Base-by-base conservation (phyloP, 352 stramenopile species). In the Elongisporangium prolatum region DNA sequence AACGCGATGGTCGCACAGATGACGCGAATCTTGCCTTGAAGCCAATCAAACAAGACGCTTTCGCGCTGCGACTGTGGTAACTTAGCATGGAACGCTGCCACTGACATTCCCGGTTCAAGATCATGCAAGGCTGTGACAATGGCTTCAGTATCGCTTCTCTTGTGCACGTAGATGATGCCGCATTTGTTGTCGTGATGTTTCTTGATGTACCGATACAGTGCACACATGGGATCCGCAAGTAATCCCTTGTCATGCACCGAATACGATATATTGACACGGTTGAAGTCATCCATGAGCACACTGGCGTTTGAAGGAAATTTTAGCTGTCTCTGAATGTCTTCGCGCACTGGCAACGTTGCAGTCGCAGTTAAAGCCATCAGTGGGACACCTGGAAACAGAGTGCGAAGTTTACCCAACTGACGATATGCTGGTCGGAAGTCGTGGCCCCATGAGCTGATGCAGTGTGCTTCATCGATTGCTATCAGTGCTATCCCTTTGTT, bases 1-100 rank as follows among this genome's bases (percentile, higher is more conserved):
- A 97, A 98, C 18, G 90, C 89, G 58, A 98, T 96, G 9, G 91
- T 98, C 20, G 90, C 91, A 16, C 94, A 96, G 11, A 98, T 84
- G 10, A 98, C 84, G 58, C 85, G 59, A 21, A 89, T 52, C 0
- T 76, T 21, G 0, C 77, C 79, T 3, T 28, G 40, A 14, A 84
- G 53, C 82, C 82, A 91, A 24, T 68, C 50, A 14, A 77, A 60
- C 20, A 88, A 67, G 25, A 76, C 74, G 11, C 60, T 50, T 49
- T 77, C 67, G 10, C 78, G 74, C 53, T 81, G 37, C 2, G 68
- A 38, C 18, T 65, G 62, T 2, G 74, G 62, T 0, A 88, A 64
- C 51, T 86, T 88, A 4, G 74, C 74, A 34, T 88, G 74, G 25
- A 86, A 86, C 14, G 75, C 69, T 20, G 74, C 75, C 24, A 77